These are phyloP conservation scores for Carpinus fangiana DNA, from an alignment of 306 rosid genomes.

Conservation along the genomic window DNA sequence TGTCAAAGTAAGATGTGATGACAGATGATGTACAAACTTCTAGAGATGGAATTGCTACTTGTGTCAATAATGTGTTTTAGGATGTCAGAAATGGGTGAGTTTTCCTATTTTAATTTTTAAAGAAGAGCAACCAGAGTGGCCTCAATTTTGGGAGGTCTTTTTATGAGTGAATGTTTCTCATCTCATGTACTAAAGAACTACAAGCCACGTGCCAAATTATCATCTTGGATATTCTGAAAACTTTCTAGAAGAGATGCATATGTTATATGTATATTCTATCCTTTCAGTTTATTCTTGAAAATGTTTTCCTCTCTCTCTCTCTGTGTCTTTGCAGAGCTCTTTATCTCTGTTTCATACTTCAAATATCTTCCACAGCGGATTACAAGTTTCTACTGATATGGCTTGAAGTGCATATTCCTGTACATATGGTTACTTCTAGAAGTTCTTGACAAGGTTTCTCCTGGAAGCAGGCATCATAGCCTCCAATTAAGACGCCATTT, in stretches of 20 bases:
- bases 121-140: slow-evolving; percentile 4
- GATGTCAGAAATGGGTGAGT: slow-evolving; percentile 92
- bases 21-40: slow-evolving; percentile 84
- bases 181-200: not conserved
- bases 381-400: slow-evolving; percentile 11
- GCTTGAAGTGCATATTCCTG: slow-evolving; percentile 20
- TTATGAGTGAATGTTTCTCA: not conserved
- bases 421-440: slow-evolving; percentile 85
- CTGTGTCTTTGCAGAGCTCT: not conserved
- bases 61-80: slow-evolving; percentile 79
- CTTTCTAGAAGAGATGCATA: not conserved
- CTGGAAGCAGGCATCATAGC: slow-evolving; percentile 91
- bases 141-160: slow-evolving; percentile 4
- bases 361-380: not conserved
- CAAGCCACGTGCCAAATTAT: slow-evolving; percentile 10
- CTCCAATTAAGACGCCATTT: slow-evolving; percentile 97
- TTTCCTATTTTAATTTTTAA: slow-evolving; percentile 25
- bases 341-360: not conserved
- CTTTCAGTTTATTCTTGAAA: not conserved
- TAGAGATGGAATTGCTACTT: slow-evolving; percentile 80
- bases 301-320: not conserved
- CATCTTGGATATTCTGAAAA: not conserved
- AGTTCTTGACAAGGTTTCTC: slow-evolving; percentile 88
- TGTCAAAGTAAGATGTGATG: slow-evolving; percentile 26
- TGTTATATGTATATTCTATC: not conserved